phyloP scores from a whole-genome alignment of 73 alveolate genomes.

The Paramecium tetraurelia region DNA sequence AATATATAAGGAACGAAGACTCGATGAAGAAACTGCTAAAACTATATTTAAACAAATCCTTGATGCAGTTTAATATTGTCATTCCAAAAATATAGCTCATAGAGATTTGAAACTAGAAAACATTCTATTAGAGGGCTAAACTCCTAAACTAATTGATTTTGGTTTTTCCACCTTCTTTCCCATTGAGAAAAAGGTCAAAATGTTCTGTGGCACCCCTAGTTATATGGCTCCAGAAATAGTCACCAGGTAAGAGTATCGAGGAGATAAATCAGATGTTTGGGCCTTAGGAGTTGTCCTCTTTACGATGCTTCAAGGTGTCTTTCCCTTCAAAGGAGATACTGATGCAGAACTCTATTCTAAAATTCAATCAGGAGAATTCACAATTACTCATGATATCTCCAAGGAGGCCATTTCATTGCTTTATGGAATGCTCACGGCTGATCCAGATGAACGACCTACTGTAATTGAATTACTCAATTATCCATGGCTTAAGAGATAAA shows the following conservation, averaged over 20 bases:
- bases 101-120: conserved; percentile 91
- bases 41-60: conserved; percentile 71
- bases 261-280: conserved; percentile 84
- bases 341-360: conserved; percentile 71
- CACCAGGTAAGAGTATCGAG: conserved; percentile 68
- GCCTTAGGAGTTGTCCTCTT: conserved; percentile 78
- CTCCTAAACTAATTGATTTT: conserved; percentile 76
- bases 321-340: conserved; percentile 73
- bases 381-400: conserved; percentile 55
- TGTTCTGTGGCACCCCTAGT: conserved; percentile 85
- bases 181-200: conserved; percentile 66
- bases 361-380: conserved; percentile 64
- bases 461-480: conserved; percentile 37
- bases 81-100: conserved; percentile 78
- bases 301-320: conserved; percentile 70
- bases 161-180: conserved; percentile 79
- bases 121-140: conserved; percentile 70
- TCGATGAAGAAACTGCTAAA: neutral
- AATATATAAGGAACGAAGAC: neutral
- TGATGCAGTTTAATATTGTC: conserved; percentile 77
- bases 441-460: conserved; percentile 66
- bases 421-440: conserved; percentile 55
- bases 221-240: conserved; percentile 89
- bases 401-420: conserved; percentile 52
- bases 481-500: conserved; percentile 27